Percentiles rank a stretch among this genome's conserved stretches.
Conservation (phyloP, 306 rosid genomes). For the Datisca glomerata region DNA sequence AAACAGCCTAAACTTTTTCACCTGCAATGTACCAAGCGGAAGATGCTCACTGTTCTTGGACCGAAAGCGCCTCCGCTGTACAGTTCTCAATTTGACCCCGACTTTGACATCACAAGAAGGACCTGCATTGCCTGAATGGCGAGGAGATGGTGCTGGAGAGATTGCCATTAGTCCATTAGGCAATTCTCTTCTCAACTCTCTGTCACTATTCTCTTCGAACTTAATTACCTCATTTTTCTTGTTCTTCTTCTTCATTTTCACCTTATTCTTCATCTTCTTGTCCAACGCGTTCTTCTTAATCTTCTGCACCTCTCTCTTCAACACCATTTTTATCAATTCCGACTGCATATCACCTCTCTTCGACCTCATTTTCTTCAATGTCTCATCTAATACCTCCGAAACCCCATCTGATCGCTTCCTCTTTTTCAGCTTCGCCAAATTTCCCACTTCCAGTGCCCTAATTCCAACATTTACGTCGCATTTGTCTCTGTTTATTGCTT, state of each 20-base stretch:
- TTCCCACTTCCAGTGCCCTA: constrained; percentile 43
- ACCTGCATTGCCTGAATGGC: constrained; percentile 44
- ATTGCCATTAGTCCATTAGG: constrained; percentile 91
- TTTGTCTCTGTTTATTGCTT: constrained; percentile 17
- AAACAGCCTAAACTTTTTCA: constrained; percentile 4
- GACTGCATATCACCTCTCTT: constrained; percentile 49
- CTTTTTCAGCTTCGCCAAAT: constrained; percentile 36
- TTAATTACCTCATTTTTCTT: constrained; percentile 15
- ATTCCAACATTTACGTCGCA: constrained; percentile 27
- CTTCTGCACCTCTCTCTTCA: constrained; percentile 75
- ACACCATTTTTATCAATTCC: constrained; percentile 85
- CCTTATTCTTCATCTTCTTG: constrained; percentile 12
- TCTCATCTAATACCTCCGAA: constrained; percentile 29
- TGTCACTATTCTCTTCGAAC: constrained; percentile 29
- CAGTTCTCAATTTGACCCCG: constrained; percentile 26
- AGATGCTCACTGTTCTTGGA: constrained; percentile 78
- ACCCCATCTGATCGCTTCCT: constrained; percentile 31
- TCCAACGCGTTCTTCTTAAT: constrained; percentile 19
- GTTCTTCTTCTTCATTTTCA: constrained; percentile 17
- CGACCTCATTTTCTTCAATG: constrained; percentile 22
- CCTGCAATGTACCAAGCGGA: constrained; percentile 53
- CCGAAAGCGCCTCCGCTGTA: constrained; percentile 51
- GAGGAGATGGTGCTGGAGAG: constrained; percentile 40
- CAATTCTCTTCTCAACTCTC: constrained; percentile 55
- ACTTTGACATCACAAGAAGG: constrained; percentile 39